phyloP scores from a whole-genome alignment of 306 rosid species.

The Quercus glauca region DNA sequence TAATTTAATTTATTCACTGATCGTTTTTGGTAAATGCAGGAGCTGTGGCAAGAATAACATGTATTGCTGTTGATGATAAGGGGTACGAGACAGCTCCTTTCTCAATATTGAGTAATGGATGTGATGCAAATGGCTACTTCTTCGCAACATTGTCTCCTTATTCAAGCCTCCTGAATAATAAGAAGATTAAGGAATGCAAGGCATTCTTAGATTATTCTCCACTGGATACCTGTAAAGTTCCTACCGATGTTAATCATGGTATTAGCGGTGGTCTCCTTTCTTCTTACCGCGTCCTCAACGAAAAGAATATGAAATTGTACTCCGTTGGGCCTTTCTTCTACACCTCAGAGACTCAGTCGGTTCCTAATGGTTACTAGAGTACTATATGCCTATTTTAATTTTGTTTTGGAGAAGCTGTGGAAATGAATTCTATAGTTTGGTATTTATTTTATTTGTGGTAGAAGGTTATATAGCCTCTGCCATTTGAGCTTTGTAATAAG shows the following conservation, averaged over 20 bases:
- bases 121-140: constrained; percentile 57
- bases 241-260: constrained; percentile 43
- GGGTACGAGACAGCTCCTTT: constrained; percentile 2
- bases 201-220: constrained; percentile 41
- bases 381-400: not conserved
- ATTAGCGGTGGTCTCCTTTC: constrained; percentile 39
- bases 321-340: constrained; percentile 49
- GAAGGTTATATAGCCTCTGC: too few species aligned
- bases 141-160: constrained; percentile 12
- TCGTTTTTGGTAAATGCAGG: constrained; percentile 22
- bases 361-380: not conserved
- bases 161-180: not conserved
- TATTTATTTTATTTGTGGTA: too few species aligned
- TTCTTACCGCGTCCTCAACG: constrained; percentile 31
- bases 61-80: constrained; percentile 23
- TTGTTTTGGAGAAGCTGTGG: too few species aligned
- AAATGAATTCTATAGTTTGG: too few species aligned
- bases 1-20: too few species aligned
- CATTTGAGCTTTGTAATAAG: too few species aligned
- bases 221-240: constrained; percentile 37
- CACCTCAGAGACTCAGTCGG: constrained; percentile 23
- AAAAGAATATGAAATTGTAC: constrained; percentile 29
- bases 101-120: constrained; percentile 25
- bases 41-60: constrained; percentile 46
- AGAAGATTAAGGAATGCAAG: constrained; percentile 43